Evolutionary conservation across 2,329 filamentous ascomycete genomes (phyloP).

Genomic region (Talaromyces sp.): DNA sequence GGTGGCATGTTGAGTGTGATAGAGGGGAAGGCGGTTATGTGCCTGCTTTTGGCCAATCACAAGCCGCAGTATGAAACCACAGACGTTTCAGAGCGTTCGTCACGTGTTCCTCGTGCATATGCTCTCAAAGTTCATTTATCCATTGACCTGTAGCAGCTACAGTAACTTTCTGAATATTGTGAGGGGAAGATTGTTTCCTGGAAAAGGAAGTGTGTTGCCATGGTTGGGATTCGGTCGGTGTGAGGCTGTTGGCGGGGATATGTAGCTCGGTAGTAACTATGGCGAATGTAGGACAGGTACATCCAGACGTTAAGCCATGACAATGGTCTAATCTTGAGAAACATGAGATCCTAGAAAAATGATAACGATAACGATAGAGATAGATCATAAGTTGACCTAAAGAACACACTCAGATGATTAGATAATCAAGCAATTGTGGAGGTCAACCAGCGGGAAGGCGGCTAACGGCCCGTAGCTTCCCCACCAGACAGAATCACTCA

Average conservation of each 20-base stretch:
- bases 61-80: not conserved
- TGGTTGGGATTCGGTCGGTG: not conserved
- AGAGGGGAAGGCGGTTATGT: slow-evolving; percentile 2
- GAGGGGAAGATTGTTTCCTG: not conserved
- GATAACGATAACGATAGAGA: too few species aligned
- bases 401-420: too few species aligned
- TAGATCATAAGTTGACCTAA: too few species aligned
- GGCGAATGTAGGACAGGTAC: not conserved
- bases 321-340: too few species aligned
- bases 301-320: not conserved
- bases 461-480: slow-evolving; percentile 1
- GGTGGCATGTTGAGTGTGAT: not conserved
- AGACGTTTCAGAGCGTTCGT: not conserved
- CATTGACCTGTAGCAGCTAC: not conserved
- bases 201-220: not conserved
- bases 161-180: not conserved
- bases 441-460: not conserved
- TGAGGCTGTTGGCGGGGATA: not conserved
- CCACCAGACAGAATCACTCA: not conserved
- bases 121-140: not conserved
- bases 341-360: too few species aligned
- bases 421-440: not conserved
- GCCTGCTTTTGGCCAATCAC: slow-evolving; percentile 9
- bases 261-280: too few species aligned
- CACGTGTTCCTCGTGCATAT: not conserved